Percentiles rank a stretch among this genome's conserved stretches.
Evolutionary conservation across 768 basidiomycete genomes (phyloP).

Genomic region (Boletus sensibilis): DNA sequence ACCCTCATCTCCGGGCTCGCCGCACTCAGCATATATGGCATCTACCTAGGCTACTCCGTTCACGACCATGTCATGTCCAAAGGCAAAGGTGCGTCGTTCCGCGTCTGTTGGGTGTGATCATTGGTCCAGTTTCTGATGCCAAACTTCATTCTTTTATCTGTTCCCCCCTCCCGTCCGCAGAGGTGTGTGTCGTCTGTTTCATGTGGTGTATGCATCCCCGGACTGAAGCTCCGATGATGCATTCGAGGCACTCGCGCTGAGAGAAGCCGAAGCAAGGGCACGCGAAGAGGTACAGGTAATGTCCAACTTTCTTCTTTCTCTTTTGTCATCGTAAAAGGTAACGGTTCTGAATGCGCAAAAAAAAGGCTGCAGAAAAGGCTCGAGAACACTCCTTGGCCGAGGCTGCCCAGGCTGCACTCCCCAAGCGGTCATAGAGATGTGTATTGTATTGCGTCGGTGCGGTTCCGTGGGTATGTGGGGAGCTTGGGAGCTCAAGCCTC

Average conservation of each 20-base stretch:
- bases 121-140: not conserved
- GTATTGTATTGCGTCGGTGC: not conserved
- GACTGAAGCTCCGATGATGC: not conserved
- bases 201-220: not conserved
- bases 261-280: constrained; percentile 21
- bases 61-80: constrained; percentile 32
- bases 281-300: constrained; percentile 19
- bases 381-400: constrained; percentile 31
- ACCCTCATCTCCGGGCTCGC: constrained; percentile 32
- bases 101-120: not conserved
- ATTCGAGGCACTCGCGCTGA: constrained; percentile 22
- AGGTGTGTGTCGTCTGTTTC: constrained; percentile 21
- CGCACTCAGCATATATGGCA: constrained; percentile 28
- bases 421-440: constrained; percentile 10
- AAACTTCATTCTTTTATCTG: not conserved
- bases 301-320: not conserved
- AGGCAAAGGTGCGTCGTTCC: constrained; percentile 30
- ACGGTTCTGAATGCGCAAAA: not conserved
- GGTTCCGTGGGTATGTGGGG: not conserved
- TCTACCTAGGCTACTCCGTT: constrained; percentile 34
- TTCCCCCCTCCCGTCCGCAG: not conserved
- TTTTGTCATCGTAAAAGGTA: not conserved
- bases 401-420: constrained; percentile 29
- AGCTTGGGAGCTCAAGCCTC: not conserved
- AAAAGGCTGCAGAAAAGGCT: constrained; percentile 28